phyloP scores from a whole-genome alignment of 768 basidiomycete genomes.

The Tulasnella sp. region DNA sequence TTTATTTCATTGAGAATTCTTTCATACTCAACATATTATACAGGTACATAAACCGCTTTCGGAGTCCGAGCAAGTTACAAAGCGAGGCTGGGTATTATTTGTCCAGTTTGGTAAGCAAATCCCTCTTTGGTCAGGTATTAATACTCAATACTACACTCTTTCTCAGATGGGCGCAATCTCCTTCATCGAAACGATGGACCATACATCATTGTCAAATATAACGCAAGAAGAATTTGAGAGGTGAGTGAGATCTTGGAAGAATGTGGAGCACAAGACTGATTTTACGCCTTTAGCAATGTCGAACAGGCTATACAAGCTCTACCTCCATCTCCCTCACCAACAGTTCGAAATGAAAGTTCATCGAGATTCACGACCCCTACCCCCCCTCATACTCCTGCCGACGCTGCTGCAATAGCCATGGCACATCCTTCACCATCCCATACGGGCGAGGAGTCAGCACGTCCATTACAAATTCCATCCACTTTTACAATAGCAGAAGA shows the following conservation, averaged over 20 bases:
- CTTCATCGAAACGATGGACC: slow-evolving; percentile 98
- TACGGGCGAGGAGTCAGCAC: slow-evolving; percentile 81
- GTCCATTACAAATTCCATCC: slow-evolving; percentile 53
- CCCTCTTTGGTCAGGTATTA: not conserved
- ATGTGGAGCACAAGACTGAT: not conserved
- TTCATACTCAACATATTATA: not conserved
- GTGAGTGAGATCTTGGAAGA: slow-evolving; percentile 27
- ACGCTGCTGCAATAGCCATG: not conserved
- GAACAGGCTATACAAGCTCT: slow-evolving; percentile 45
- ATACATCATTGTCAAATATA: slow-evolving; percentile 86
- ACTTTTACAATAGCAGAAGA: slow-evolving; percentile 45
- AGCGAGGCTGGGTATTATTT: slow-evolving; percentile 97
- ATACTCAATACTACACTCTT: not conserved
- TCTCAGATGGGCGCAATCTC: slow-evolving; percentile 86
- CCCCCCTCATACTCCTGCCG: slow-evolving; percentile 25
- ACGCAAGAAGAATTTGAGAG: slow-evolving; percentile 85
- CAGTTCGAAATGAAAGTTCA: slow-evolving; percentile 24
- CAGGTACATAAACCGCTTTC: slow-evolving; percentile 91
- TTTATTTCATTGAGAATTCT: too few species aligned
- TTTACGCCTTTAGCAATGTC: slow-evolving; percentile 35
- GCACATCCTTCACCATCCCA: slow-evolving; percentile 28
- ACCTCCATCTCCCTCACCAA: slow-evolving; percentile 24
- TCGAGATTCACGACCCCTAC: slow-evolving; percentile 26
- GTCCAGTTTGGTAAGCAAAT: slow-evolving; percentile 65
- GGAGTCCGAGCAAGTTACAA: slow-evolving; percentile 77